Percentiles rank a stretch among this genome's conserved stretches.
These are phyloP conservation scores for Globisporangium barbulae DNA, from an alignment of 352 stramenopile species.

Conservation along the genomic window DNA sequence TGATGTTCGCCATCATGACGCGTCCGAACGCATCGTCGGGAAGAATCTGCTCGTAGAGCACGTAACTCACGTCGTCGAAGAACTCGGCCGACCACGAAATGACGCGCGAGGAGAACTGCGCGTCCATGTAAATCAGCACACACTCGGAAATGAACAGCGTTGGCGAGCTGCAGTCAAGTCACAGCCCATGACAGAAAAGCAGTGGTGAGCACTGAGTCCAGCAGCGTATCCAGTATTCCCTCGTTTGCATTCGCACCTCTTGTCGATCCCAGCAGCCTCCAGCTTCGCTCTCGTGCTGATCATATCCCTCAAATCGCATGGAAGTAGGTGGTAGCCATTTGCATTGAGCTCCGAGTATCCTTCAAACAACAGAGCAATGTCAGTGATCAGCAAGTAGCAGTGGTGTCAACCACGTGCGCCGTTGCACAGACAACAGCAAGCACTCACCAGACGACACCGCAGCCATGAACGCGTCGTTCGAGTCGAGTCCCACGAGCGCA, in stretches of 20 bases:
- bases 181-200: not conserved
- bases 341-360: slow-evolving; percentile 65
- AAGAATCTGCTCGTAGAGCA: slow-evolving; percentile 91
- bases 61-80: slow-evolving; percentile 78
- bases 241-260: slow-evolving; percentile 18
- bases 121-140: slow-evolving; percentile 92
- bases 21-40: slow-evolving; percentile 87
- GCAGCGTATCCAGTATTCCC: not conserved
- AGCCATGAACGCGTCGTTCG: slow-evolving; percentile 41
- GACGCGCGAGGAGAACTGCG: slow-evolving; percentile 68
- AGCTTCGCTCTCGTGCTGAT: slow-evolving; percentile 48
- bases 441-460: slow-evolving; percentile 43
- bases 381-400: not conserved
- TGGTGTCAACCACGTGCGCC: not conserved
- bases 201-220: not conserved
- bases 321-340: slow-evolving; percentile 71
- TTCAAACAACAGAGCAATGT: slow-evolving; percentile 6
- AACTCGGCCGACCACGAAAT: slow-evolving; percentile 62
- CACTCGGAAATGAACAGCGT: slow-evolving; percentile 90
- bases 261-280: slow-evolving; percentile 52
- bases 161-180: slow-evolving; percentile 23
- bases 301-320: slow-evolving; percentile 74
- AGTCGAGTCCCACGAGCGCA: slow-evolving; percentile 36
- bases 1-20: slow-evolving; percentile 91
- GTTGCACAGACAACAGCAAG: not conserved